Base-by-base conservation (phyloP, 2,329 filamentous ascomycete species). In the Aspergillus luchuensis region DNA sequence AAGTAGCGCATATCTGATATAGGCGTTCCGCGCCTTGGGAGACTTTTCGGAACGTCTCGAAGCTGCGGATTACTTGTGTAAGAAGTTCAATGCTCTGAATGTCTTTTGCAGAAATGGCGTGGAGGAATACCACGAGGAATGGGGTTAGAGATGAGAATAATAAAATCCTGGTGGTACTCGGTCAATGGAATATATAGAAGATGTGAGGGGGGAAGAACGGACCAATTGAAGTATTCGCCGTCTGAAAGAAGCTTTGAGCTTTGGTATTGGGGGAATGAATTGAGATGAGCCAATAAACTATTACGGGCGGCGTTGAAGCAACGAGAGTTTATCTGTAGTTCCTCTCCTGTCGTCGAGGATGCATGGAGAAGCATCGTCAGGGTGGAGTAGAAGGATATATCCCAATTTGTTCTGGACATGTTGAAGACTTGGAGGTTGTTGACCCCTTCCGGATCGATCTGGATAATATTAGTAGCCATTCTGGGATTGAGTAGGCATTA, bases 61-160 rank as follows among this genome's bases (percentile, higher is more conserved):
- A 36, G 3, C 59, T 67, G 8, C 10, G 28, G 4, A 61, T 39
- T 4, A 67, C 64, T 15, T 66, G 57, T 43, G 65, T 56, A 2
- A 70, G 59, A 6, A 70, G 54, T 21, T 49, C 51, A 30, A 69
- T 55, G 41, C 66, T 60, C n/a, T 57, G 58, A 8, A 51, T 48
- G 47, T 60, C 63, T 10, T 53, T 63, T 19, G 64, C 60, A 4
- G 66, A 62, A 17, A 66, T 61, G 4, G 61, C 56, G 17, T 65
- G 63, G 23, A 64, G 64, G 55, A 70, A 69, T 2, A 61, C 58
- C 4, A 70, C 65, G 13, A 70, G 63, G 55, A 69, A 67, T 5
- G 63, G 66, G 11, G 17, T 57, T 47, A 57, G 45, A 4, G 56
- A 57, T 5, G 56, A 57, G 25, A 21, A 57, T 4, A 57, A 23